These are phyloP conservation scores for Citrus maxima DNA, from an alignment of 345 rosid species.

Conservation along the genomic window DNA sequence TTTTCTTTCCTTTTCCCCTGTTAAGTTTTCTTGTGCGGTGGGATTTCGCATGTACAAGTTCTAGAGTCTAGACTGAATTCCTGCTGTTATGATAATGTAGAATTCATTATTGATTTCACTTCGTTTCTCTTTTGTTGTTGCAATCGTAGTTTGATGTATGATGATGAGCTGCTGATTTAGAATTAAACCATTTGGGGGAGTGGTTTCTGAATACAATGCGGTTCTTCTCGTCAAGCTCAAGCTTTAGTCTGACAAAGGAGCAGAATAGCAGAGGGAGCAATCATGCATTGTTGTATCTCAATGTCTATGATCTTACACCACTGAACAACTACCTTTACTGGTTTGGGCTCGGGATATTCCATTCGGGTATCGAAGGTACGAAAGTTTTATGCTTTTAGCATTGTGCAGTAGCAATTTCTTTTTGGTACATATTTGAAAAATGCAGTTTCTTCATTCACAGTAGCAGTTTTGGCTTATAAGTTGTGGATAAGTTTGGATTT, in stretches of 20 bases:
- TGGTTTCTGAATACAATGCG: constrained; percentile 46
- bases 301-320: constrained; percentile 95
- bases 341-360: constrained; percentile 93
- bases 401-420: neutral
- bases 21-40: neutral
- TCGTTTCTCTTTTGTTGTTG: neutral
- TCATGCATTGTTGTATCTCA: constrained; percentile 55
- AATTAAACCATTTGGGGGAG: constrained; percentile 14
- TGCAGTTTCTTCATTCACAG: neutral
- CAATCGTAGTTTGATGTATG: constrained; percentile 4
- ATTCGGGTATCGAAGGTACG: constrained; percentile 91
- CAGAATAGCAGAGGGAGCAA: constrained; percentile 34
- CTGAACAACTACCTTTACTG: constrained; percentile 86
- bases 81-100: neutral
- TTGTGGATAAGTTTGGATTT: neutral
- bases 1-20: neutral
- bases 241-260: constrained; percentile 46
- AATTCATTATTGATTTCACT: neutral
- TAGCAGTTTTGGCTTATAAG: neutral
- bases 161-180: constrained; percentile 29
- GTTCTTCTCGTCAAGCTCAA: constrained; percentile 62
- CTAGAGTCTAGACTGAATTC: neutral
- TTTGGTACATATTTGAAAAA: neutral
- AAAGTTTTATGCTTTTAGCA: constrained; percentile 1
- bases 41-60: neutral